Evolutionary conservation across 768 basidiomycete genomes (phyloP).

Genomic region (Macrolepiota albuminosa): DNA sequence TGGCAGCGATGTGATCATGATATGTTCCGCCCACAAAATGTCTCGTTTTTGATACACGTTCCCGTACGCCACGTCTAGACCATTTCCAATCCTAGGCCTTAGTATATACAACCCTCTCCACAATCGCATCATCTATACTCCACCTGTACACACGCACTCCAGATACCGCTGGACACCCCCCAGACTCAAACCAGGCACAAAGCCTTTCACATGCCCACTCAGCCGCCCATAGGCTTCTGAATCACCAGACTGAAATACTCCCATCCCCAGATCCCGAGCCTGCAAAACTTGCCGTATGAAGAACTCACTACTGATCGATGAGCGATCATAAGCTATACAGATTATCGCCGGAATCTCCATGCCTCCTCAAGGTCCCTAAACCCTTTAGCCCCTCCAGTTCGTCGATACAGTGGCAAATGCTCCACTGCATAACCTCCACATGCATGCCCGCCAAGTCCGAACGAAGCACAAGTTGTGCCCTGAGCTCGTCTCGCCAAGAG

Average conservation of each 20-base stretch:
- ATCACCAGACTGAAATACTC: not conserved
- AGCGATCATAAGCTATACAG: not conserved
- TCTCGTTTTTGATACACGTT: not conserved
- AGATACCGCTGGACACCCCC: not conserved
- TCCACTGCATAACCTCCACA: not conserved
- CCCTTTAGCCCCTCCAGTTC: not conserved
- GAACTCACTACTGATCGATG: not conserved
- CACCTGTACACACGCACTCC: not conserved
- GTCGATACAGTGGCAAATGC: not conserved
- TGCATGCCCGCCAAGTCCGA: not conserved
- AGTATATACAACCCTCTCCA: not conserved
- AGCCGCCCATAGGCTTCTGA: not conserved
- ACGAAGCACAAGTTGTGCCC: not conserved
- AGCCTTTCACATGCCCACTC: not conserved
- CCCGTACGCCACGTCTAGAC: not conserved
- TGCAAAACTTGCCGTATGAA: not conserved
- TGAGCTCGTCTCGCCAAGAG: not conserved
- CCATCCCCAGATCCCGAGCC: not conserved
- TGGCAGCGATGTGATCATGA: not conserved
- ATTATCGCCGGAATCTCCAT: conserved; percentile 9
- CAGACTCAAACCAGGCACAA: not conserved
- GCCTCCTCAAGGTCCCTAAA: not conserved
- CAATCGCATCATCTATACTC: not conserved
- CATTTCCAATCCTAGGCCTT: not conserved
- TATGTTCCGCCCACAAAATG: not conserved